A percentile compares a stretch with the other conserved stretches of the same genome.
Conservation (phyloP, 345 rosid species). For the Populus simonii region DNA sequence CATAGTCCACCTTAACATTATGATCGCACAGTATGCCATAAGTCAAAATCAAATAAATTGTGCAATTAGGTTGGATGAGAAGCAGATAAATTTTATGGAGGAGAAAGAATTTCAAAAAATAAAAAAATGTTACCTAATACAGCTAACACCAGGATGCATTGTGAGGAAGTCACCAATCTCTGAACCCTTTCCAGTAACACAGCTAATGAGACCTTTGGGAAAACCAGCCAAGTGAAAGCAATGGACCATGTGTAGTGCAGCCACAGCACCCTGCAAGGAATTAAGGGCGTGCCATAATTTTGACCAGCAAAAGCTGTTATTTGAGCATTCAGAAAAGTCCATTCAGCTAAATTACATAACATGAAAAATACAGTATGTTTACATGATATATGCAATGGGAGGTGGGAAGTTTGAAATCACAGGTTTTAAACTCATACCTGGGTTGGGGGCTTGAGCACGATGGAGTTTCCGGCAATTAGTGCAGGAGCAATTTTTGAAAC, state of each 20-base stretch:
- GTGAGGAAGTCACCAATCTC: slow-evolving; percentile 98
- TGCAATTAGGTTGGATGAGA: background rate
- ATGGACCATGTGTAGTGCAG: slow-evolving; percentile 91
- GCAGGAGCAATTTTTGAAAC: slow-evolving; percentile 94
- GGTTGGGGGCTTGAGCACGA: slow-evolving; percentile 96
- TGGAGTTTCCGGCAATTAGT: slow-evolving; percentile 85
- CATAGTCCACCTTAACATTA: background rate
- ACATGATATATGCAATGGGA: background rate
- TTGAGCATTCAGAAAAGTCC: background rate
- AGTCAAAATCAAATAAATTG: background rate
- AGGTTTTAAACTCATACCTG: slow-evolving; percentile 45
- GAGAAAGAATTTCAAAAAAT: background rate
- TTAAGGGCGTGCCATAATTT: background rate
- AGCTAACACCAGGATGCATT: slow-evolving; percentile 91
- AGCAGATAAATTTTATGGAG: background rate
- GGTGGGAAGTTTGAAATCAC: background rate
- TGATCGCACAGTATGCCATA: background rate
- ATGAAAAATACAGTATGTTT: background rate
- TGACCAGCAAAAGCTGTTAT: background rate
- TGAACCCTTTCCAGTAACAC: slow-evolving; percentile 92
- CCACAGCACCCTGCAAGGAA: slow-evolving; percentile 76
- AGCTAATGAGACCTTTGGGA: slow-evolving; percentile 84
- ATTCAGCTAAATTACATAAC: background rate
- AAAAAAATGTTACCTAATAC: slow-evolving; percentile 65
- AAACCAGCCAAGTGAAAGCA: slow-evolving; percentile 98